phyloP scores from a whole-genome alignment of 108 stramenopile genomes.

The Phaeodactylum tricornutum region DNA sequence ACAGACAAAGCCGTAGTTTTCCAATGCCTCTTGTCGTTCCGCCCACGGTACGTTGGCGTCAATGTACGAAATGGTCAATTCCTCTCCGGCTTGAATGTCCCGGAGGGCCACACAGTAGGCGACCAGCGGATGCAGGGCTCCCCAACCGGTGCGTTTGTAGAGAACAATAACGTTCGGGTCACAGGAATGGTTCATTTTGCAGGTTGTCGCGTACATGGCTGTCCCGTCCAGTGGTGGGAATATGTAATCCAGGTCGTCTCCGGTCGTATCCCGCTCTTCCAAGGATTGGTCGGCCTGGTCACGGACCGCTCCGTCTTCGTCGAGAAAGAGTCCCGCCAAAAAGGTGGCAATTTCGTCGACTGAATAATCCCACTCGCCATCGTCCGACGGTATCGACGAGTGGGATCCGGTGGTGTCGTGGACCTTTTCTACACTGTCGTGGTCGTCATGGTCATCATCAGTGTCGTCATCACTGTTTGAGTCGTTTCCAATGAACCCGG shows the following conservation, averaged over 20 bases:
- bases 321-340: slow-evolving; percentile 12
- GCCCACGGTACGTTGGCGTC: slow-evolving; percentile 19
- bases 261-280: slow-evolving; percentile 2
- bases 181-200: slow-evolving; percentile 89
- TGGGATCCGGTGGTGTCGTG: slow-evolving; percentile 1
- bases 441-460: slow-evolving; percentile 11
- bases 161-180: slow-evolving; percentile 47
- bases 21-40: slow-evolving; percentile 36
- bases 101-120: slow-evolving; percentile 45
- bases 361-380: slow-evolving; percentile 26
- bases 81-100: slow-evolving; percentile 63
- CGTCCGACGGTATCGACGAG: neutral
- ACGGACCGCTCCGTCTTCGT: slow-evolving; percentile 2
- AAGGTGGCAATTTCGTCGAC: slow-evolving; percentile 42
- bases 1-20: slow-evolving; percentile 79
- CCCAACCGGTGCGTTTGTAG: slow-evolving; percentile 39
- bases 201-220: slow-evolving; percentile 51
- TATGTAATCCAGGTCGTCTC: slow-evolving; percentile 45
- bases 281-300: neutral
- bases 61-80: slow-evolving; percentile 78
- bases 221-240: slow-evolving; percentile 80
- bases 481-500: slow-evolving; percentile 40
- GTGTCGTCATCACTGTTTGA: slow-evolving; percentile 18
- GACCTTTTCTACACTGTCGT: slow-evolving; percentile 5
- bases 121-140: slow-evolving; percentile 35